Evolutionary conservation across 768 basidiomycete genomes (phyloP).

Genomic region (Artomyces pyxidatus): DNA sequence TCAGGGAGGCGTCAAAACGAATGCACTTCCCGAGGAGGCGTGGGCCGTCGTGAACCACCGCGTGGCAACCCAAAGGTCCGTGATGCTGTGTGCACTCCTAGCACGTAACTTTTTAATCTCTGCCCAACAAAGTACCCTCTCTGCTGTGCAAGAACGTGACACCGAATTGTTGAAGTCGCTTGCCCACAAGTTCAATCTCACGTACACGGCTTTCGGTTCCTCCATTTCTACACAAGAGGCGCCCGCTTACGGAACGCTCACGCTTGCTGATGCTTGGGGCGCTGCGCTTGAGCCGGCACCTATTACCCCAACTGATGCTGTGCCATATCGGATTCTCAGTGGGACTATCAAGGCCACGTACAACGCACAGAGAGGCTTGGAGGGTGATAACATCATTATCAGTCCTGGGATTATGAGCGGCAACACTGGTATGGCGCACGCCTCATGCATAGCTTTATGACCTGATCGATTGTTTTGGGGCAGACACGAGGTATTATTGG

Average conservation of each 20-base stretch:
- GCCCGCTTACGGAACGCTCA: slow-evolving; percentile 28
- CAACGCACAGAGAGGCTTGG: slow-evolving; percentile 23
- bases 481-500: slow-evolving; percentile 14
- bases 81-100: not conserved
- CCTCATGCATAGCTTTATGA: not conserved
- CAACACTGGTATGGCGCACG: slow-evolving; percentile 25
- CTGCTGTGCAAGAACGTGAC: slow-evolving; percentile 24
- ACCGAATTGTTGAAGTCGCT: slow-evolving; percentile 21
- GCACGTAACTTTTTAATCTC: not conserved
- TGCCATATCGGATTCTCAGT: slow-evolving; percentile 31
- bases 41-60: slow-evolving; percentile 29
- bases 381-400: slow-evolving; percentile 24
- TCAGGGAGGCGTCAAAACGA: slow-evolving; percentile 34
- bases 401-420: slow-evolving; percentile 31
- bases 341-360: slow-evolving; percentile 35
- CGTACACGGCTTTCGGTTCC: slow-evolving; percentile 33
- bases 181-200: slow-evolving; percentile 32
- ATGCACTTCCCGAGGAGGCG: slow-evolving; percentile 37
- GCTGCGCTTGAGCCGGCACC: slow-evolving; percentile 33
- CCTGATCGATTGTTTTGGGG: not conserved
- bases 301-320: slow-evolving; percentile 31
- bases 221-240: slow-evolving; percentile 17
- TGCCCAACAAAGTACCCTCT: slow-evolving; percentile 8
- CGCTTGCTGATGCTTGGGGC: slow-evolving; percentile 29
- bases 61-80: slow-evolving; percentile 26